phyloP scores from a whole-genome alignment of 2,329 filamentous ascomycete species.

The Clarireedia hainanense region DNA sequence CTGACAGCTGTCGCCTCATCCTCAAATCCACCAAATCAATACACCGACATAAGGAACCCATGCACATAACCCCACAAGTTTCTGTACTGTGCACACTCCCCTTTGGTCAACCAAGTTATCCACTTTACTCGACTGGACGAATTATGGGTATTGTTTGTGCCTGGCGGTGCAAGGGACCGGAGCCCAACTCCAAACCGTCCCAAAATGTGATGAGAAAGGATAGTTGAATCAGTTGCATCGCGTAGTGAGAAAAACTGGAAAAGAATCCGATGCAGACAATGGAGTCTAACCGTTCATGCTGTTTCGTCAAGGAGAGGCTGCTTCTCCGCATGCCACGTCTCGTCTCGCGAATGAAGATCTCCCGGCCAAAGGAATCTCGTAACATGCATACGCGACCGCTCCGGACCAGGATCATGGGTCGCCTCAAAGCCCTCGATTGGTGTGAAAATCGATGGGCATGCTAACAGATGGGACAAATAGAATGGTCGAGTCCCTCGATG shows the following conservation, averaged over 20 bases:
- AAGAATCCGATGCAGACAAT: neutral
- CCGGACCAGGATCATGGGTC: slow-evolving; percentile 1
- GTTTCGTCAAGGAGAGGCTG: neutral
- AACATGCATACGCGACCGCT: neutral
- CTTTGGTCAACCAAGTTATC: neutral
- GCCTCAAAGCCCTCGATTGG: slow-evolving; percentile 3
- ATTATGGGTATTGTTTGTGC: neutral
- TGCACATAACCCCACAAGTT: slow-evolving; percentile 1
- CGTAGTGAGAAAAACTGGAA: neutral
- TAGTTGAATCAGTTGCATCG: no score
- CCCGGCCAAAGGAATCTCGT: slow-evolving; percentile 1
- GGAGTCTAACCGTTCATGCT: neutral
- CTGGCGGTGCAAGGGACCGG: neutral
- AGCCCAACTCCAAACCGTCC: neutral
- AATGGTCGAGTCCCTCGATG: neutral
- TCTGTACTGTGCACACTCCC: neutral
- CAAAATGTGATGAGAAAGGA: neutral
- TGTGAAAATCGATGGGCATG: neutral
- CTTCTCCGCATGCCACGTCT: slow-evolving; percentile 7
- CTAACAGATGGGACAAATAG: neutral
- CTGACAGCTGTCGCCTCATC: slow-evolving; percentile 8
- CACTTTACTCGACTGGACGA: neutral
- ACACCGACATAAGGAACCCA: neutral
- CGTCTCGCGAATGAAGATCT: slow-evolving; percentile 1
- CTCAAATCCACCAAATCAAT: neutral